A percentile compares a stretch with the other conserved stretches of the same genome.
Evolutionary conservation across 495 filamentous ascomycete species (phyloP).

Genomic region (Copromyces sp.): DNA sequence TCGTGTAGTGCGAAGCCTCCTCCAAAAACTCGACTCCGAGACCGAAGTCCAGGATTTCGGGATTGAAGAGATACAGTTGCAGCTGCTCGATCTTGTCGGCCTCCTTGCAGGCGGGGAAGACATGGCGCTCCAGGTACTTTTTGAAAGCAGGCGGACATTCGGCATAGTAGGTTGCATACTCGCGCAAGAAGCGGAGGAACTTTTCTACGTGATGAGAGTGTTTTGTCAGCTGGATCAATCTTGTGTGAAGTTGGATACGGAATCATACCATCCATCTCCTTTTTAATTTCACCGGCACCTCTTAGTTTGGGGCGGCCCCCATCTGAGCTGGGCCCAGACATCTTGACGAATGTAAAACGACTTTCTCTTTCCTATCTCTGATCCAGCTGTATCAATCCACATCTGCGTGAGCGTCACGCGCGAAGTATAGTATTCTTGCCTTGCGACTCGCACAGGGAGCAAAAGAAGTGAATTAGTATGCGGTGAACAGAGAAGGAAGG

Average conservation of each 20-base stretch:
- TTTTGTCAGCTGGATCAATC: background rate
- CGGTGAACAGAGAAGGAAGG: background rate
- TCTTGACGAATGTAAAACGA: background rate
- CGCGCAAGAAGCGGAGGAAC: constrained; percentile 5
- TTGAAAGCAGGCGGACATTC: constrained; percentile 9
- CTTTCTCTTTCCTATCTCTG: background rate
- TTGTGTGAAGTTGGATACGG: background rate
- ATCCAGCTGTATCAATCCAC: background rate
- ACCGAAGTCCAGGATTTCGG: background rate
- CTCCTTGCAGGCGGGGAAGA: constrained; percentile 1
- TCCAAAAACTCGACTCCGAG: constrained; percentile 1
- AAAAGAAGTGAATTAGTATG: background rate
- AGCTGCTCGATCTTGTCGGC: background rate
- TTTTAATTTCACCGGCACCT: background rate
- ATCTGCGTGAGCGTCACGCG: background rate
- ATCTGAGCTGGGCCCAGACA: background rate
- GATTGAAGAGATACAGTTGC: background rate
- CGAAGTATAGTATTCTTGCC: background rate
- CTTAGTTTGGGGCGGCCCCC: background rate
- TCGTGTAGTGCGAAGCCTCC: background rate
- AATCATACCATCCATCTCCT: background rate
- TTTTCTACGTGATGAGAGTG: background rate
- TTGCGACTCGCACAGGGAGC: background rate
- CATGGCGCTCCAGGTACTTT: constrained; percentile 3
- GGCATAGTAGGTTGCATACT: constrained; percentile 3